Conservation (phyloP, 225 moss, liverwort and hornwort genomes). For the Antitrichia curtipendula region DNA sequence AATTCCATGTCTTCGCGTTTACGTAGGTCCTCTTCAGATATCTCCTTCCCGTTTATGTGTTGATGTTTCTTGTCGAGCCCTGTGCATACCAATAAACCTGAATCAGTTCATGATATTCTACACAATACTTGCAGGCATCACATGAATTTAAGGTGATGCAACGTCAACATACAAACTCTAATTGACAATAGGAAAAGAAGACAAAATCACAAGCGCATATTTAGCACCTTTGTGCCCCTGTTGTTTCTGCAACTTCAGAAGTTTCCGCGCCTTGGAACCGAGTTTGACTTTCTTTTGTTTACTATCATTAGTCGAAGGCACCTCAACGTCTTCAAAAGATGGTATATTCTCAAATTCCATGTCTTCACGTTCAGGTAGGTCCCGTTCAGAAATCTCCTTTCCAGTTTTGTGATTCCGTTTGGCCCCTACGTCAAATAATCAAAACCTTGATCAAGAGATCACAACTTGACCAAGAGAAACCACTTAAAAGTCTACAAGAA, state of each 20-base stretch:
- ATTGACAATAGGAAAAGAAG: background rate
- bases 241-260: constrained; percentile 36
- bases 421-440: background rate
- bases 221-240: constrained; percentile 17
- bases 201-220: background rate
- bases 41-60: background rate
- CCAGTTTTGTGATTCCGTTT: background rate
- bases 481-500: background rate
- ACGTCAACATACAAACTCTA: background rate
- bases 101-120: background rate
- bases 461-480: background rate
- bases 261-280: constrained; percentile 41
- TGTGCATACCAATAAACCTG: background rate
- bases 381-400: background rate
- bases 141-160: background rate
- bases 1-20: constrained; percentile 31
- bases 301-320: background rate
- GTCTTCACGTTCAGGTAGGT: background rate
- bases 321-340: constrained; percentile 2
- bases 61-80: background rate
- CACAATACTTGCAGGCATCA: background rate
- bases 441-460: background rate
- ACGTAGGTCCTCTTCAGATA: constrained; percentile 4
- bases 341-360: constrained; percentile 13
- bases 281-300: constrained; percentile 18